These are phyloP conservation scores for Protomyces arabidopsidicola DNA, from an alignment of 1,139 yeast species.

Conservation along the genomic window DNA sequence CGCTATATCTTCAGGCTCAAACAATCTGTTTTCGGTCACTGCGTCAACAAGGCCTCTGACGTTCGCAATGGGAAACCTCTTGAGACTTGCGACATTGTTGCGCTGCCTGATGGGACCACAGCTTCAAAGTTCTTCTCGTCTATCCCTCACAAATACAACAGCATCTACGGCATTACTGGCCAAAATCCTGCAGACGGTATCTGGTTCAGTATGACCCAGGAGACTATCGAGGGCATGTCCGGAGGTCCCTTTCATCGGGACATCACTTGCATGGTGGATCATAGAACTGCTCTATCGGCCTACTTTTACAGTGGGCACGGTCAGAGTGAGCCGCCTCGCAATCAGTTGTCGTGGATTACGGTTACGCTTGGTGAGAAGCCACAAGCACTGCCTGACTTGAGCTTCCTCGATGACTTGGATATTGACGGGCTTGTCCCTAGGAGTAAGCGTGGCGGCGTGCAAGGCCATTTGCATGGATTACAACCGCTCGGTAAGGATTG, in stretches of 20 bases:
- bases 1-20: background rate
- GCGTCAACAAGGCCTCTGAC: background rate
- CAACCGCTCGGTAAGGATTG: background rate
- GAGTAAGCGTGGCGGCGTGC: background rate
- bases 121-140: background rate
- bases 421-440: background rate
- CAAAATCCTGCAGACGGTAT: background rate
- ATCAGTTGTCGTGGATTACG: background rate
- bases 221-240: background rate
- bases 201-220: background rate
- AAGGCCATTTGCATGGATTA: background rate
- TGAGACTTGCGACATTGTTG: background rate
- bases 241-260: background rate
- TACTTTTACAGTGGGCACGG: background rate
- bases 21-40: background rate
- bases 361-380: background rate
- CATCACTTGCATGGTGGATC: background rate
- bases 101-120: background rate
- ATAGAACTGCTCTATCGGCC: background rate
- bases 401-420: background rate
- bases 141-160: background rate
- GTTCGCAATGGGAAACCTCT: background rate
- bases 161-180: background rate
- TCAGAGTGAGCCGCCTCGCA: background rate
- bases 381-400: background rate